A percentile compares a stretch with the other conserved stretches of the same genome.
phyloP scores from a whole-genome alignment of 495 filamentous ascomycete genomes.

The Xylaria acuta region DNA sequence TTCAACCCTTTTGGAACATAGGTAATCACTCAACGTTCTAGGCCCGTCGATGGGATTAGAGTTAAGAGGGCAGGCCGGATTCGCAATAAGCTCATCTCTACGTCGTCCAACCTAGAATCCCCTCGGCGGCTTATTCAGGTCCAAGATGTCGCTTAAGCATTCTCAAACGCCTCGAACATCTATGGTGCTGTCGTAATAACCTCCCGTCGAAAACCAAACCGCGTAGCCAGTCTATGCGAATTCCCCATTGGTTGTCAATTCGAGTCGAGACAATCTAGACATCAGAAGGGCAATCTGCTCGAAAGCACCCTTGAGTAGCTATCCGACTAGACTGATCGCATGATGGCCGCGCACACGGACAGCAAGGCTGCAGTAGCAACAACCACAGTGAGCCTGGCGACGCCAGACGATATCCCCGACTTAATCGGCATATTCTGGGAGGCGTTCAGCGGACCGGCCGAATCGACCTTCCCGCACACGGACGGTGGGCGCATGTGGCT shows the following conservation, averaged over 20 bases:
- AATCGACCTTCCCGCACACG: conserved; percentile 37
- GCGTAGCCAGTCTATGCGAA: not conserved
- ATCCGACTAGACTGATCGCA: not conserved
- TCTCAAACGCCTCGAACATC: not conserved
- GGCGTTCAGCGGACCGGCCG: conserved; percentile 37
- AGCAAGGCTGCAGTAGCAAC: conserved; percentile 3
- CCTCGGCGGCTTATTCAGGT: not conserved
- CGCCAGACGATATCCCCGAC: conserved; percentile 37
- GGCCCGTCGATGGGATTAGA: not conserved
- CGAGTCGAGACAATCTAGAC: not conserved
- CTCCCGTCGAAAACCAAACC: not conserved
- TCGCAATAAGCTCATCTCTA: conserved; percentile 12
- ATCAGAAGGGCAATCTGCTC: not conserved
- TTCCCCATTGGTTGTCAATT: not conserved
- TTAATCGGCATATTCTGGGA: conserved; percentile 40
- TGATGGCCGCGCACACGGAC: not conserved
- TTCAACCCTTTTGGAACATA: not conserved
- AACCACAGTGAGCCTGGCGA: conserved; percentile 49
- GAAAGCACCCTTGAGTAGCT: not conserved
- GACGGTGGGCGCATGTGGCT: conserved; percentile 39
- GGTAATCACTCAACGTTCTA: not conserved
- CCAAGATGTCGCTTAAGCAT: not conserved
- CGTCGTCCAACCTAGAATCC: conserved; percentile 11
- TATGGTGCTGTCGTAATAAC: not conserved
- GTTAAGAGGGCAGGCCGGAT: not conserved